Base-by-base conservation (phyloP, 176 grass and related monocot species). In the Oryza brachyantha region DNA sequence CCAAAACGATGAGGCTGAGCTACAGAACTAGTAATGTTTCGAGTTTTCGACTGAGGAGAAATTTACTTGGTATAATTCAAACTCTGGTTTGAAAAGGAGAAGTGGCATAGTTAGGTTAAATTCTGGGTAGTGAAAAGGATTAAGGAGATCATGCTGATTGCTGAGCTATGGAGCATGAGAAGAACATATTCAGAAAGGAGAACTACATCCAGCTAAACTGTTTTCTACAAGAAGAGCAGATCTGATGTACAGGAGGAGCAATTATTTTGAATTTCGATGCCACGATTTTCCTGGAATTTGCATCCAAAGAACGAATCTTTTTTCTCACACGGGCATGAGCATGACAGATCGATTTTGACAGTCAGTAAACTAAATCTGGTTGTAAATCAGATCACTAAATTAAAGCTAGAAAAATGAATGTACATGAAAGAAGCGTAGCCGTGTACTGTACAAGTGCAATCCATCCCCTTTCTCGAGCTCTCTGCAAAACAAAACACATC, bases 321-420 rank as follows among this genome's bases (percentile, higher is more conserved):
- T 21, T n/a, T 17, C 38, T 83, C 79, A 12, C 5, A 11, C 38
- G 6, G 79, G 22, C 55, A 17, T 62, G 54, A 57, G 22, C 55
- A 17, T 62, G 54, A 57, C 48, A 21, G 48, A 57, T 57, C 52
- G 52, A 57, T 57, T n/a, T n/a, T 57, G 52, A 24, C 21, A 57
- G 52, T 57, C 24, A 57, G n/a, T 24, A 57, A 57, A 42, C 76
- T 66, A 66, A 66, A 76, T 60, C 72, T 84, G 77, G 1, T 77
- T 66, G 76, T 36, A 58, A 58, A 46, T 79, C 35, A 87, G 68
- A 65, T 64, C n/a, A 35, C 57, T 65, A 83, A 52, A 1, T 52
- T 52, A n/a, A 72, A 29, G 45, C 82, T 83, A 90, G 78, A 90
- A 91, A 85, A 86, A 93, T 37, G 55, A 86, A 66, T 85, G 80